Evolutionary conservation across 805 yeast species (phyloP).

Genomic region (Wickerhamomyces hampshirensis): DNA sequence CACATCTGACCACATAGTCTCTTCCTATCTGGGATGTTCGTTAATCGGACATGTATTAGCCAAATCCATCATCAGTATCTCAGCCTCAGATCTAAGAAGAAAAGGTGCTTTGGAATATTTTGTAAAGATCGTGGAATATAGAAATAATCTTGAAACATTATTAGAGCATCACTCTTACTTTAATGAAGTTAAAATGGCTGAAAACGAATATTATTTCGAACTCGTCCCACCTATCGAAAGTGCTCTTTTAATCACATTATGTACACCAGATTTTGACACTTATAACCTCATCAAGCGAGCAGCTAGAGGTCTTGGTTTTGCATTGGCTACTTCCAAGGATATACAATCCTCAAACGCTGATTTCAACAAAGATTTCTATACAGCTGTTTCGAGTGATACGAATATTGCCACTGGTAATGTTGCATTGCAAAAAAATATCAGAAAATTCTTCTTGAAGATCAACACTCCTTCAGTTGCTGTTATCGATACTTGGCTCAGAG

Average conservation of each 20-base stretch:
- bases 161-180: slow-evolving; percentile 24
- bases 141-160: slow-evolving; percentile 26
- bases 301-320: slow-evolving; percentile 25
- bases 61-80: slow-evolving; percentile 28
- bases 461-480: slow-evolving; percentile 30
- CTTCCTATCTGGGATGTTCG: slow-evolving; percentile 34
- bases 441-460: slow-evolving; percentile 32
- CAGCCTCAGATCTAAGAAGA: slow-evolving; percentile 25
- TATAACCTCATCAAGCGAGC: slow-evolving; percentile 44
- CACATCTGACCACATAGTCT: slow-evolving; percentile 26
- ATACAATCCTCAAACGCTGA: background rate
- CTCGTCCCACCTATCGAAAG: slow-evolving; percentile 43
- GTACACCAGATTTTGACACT: slow-evolving; percentile 46
- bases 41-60: slow-evolving; percentile 34
- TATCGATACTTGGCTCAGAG: slow-evolving; percentile 36
- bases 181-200: slow-evolving; percentile 21
- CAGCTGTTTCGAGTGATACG: slow-evolving; percentile 46
- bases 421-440: slow-evolving; percentile 65
- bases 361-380: slow-evolving; percentile 33
- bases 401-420: slow-evolving; percentile 62
- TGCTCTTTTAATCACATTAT: slow-evolving; percentile 44
- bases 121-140: slow-evolving; percentile 34
- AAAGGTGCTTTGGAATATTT: slow-evolving; percentile 35
- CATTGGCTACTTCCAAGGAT: slow-evolving; percentile 14
- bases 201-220: slow-evolving; percentile 26